Base-by-base conservation (phyloP, 108 stramenopile genomes). In the Aurantiochytrium sp. region DNA sequence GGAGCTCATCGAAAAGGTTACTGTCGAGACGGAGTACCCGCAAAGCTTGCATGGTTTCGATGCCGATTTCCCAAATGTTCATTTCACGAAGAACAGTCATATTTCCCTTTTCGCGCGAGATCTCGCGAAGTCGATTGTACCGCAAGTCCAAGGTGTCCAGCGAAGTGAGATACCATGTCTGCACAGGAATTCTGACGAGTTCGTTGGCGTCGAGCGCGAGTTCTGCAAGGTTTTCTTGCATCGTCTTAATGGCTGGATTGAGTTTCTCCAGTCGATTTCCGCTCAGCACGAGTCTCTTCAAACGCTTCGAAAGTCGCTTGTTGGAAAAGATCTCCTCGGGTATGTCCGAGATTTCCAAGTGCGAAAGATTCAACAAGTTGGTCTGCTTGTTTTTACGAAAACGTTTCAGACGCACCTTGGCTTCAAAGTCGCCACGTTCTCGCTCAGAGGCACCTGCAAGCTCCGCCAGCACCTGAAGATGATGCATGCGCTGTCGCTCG, bases 61-160 rank as follows among this genome's bases (percentile, higher is more conserved):
- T 83, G 45, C 76, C 76, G 2, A 83, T 83, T 23, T 83, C 76
- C 76, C 76, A 83, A 47, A 83, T 53, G 51, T 83, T 83, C 49
- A 53, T 83, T 1, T 83, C 76, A 23, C 76, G 76, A 35, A 83
- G 76, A 2, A 83, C 76, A 6, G 45, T 47, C 76, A 83, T 83
- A 23, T 83, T 83, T 12, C 76, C 76, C 76, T 83, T 83, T 4
- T 83, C 76, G 12, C 76, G 45, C 3, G 76, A 53, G 4, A 83
- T 53, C 18, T 47, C 76, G 45, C 49, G 45, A 12, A 83, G n/a
- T 0, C 76, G 76, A 53, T 83, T 83, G 51, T 83, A 45, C 6
- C 76, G 19, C n/a, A 83, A 18, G 23, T 83, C 76, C 10, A 83
- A 35, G 8, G 19, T 83, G 10, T 28, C 23, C 43, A 83, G 76